Base-by-base conservation (phyloP, 1,284 basidiomycete species). In the Nidula niveotomentosa region DNA sequence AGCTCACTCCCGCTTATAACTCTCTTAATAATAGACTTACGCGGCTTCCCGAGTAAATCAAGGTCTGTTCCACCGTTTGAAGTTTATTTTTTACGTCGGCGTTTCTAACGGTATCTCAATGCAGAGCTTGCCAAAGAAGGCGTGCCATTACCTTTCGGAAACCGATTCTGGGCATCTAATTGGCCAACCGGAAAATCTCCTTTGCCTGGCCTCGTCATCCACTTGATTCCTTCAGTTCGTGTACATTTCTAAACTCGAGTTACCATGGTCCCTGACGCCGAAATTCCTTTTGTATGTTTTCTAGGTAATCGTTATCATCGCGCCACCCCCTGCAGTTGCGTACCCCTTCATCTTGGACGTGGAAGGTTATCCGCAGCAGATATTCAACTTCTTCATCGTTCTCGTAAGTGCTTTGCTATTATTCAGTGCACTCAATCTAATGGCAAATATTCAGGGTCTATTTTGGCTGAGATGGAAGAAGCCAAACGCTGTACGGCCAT, bases 311-410 rank as follows among this genome's bases (percentile, higher is more conserved):
- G 65, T 80, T 36, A 79, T 81, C 44, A 56, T 81, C 33, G 78
- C 58, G 1, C 77, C 76, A 0, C 78, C 79, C 0, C 68, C 71
- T 13, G 55, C 59, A 1, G 66, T 78, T 7, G 78, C 65, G 0
- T 83, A 79, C 57, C 74, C 76, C 0, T 80, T 81, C 54, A 81
- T 83, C 51, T 66, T 85, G 1, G 79, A 84, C 53, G 66, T 85
- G 3, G 71, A 81, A 58, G 78, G 78, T 6, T 85, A 85, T 60
- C 83, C 83, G 8, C 36, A 18, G 37, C 80, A 84, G 53, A 79
- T 83, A 46, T 76, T 84, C 60, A 78, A 80, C 62, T 65, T 84
- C 5, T 78, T 81, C 58, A 73, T 85, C 53, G 75, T 83, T 44
- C 50, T 79, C 13, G 80, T 80, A 57, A 48, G 71, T 56, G 9